These are phyloP conservation scores for Astrothelium subdiscretum DNA, from an alignment of 495 filamentous ascomycete species.

Conservation along the genomic window DNA sequence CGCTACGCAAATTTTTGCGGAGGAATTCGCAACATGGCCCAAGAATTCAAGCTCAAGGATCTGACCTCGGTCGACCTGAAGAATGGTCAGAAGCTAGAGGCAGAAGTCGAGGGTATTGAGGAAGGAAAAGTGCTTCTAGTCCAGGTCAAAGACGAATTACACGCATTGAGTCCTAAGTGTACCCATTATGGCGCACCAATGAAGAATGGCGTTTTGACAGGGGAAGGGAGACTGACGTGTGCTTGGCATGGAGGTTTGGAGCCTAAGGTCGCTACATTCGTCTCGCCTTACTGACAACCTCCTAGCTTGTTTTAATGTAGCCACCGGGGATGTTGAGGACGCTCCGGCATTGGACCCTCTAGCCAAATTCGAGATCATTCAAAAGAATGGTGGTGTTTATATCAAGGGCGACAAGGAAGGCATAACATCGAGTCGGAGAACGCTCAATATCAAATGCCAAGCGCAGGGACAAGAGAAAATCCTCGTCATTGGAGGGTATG, in stretches of 20 bases:
- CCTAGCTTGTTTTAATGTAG: constrained; percentile 78
- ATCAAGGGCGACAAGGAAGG: constrained; percentile 65
- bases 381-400: constrained; percentile 73
- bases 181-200: constrained; percentile 92
- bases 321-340: constrained; percentile 89
- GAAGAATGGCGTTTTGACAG: constrained; percentile 67
- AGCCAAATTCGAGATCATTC: constrained; percentile 62
- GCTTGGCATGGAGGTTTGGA: constrained; percentile 83
- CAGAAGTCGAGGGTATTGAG: constrained; percentile 77
- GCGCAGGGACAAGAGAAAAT: constrained; percentile 56
- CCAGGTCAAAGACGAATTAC: constrained; percentile 59
- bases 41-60: constrained; percentile 81
- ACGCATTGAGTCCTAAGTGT: constrained; percentile 76
- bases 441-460: constrained; percentile 61
- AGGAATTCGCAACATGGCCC: constrained; percentile 33
- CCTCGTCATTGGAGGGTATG: constrained; percentile 74
- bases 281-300: constrained; percentile 7
- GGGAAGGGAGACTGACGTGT: constrained; percentile 75
- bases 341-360: constrained; percentile 79
- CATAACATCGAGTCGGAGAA: constrained; percentile 66
- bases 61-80: constrained; percentile 59
- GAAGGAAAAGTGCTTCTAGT: constrained; percentile 76
- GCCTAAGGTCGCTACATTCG: neutral
- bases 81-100: constrained; percentile 74
- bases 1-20: neutral